Base-by-base conservation (phyloP, 352 stramenopile species). In the Phytopythium montanum region DNA sequence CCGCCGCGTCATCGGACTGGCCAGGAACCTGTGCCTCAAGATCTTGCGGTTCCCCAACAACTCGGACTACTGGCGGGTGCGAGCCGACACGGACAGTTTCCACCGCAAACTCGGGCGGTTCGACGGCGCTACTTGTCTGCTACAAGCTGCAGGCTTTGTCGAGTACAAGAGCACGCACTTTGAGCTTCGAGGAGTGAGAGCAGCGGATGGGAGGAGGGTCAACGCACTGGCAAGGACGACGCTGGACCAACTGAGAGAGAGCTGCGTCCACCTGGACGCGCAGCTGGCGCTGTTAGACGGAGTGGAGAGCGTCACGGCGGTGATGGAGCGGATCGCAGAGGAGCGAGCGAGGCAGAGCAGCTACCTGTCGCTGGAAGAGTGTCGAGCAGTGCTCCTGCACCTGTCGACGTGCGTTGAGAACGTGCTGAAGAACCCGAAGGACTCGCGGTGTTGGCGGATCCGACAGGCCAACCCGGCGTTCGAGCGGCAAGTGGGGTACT, bases 41-140 rank as follows among this genome's bases (percentile, higher is more conserved):
- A 71, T 91, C 4, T 56, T 91, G 29, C 73, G 79, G 5, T 91
- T 86, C 49, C 81, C 81, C 2, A 81, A 91, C 52, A 88, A 91
- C 29, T 65, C 76, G 2, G 79, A 88, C 31, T 91, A 91, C 54
- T 91, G 81, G 81, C 62, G 81, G 6, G 62, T 91, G 36, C 81
- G 81, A 29, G 68, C 67, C 0, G 76, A 89, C 49, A 88, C 62
- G 13, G 14, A 60, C 6, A 76, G 71, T 5, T 91, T 91, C 39
- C 67, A 88, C 18, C 68, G 75, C 28, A 89, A 91, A 53, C 60
- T 91, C 14, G 79, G 79, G 8, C 71, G 79, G 5, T 85, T 87
- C 54, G 73, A 88, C 26, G 81, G 81, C 3, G 81, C 77, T 0
- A 79, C 74, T 10, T 77, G 64, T 44, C 41, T 91, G 1, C 33